Percentiles rank a stretch among this genome's conserved stretches.
Conservation (phyloP, 371 early-diverging fungal genomes). For the Smittium mucronatum region DNA sequence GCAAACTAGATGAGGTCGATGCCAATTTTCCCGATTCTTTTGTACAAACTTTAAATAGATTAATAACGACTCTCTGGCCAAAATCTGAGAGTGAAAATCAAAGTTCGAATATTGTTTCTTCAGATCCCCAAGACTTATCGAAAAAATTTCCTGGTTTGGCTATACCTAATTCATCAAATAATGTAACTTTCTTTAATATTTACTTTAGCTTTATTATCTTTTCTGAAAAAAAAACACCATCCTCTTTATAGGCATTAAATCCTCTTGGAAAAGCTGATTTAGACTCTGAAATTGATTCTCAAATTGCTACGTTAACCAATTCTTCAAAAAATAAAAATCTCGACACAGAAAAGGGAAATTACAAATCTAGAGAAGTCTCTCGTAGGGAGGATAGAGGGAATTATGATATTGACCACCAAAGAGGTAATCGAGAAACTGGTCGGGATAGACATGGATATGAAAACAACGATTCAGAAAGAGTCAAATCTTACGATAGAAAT, state of each 20-base stretch:
- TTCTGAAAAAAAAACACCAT: no score
- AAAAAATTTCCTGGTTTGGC: conserved; percentile 74
- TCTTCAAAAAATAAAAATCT: background rate
- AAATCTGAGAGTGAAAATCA: conserved; percentile 28
- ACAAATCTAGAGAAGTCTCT: no score
- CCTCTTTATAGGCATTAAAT: background rate
- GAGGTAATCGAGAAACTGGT: no score
- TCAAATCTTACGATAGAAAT: no score
- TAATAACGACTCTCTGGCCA: conserved; percentile 77
- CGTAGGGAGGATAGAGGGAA: no score
- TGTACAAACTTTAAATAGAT: conserved; percentile 69
- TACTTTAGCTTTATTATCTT: background rate
- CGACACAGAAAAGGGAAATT: no score
- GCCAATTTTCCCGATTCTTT: conserved; percentile 79
- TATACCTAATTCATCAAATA: conserved; percentile 28
- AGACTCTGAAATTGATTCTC: background rate
- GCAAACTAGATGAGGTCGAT: conserved; percentile 49
- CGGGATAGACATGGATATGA: no score
- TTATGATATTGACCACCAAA: no score
- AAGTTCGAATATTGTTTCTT: conserved; percentile 13
- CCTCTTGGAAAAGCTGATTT: background rate
- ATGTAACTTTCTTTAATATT: background rate
- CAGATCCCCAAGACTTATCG: conserved; percentile 17
- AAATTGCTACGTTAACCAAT: background rate
- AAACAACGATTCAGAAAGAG: no score